These are phyloP conservation scores for Ustilago nuda DNA, from an alignment of 1,284 basidiomycete species.

Conservation along the genomic window DNA sequence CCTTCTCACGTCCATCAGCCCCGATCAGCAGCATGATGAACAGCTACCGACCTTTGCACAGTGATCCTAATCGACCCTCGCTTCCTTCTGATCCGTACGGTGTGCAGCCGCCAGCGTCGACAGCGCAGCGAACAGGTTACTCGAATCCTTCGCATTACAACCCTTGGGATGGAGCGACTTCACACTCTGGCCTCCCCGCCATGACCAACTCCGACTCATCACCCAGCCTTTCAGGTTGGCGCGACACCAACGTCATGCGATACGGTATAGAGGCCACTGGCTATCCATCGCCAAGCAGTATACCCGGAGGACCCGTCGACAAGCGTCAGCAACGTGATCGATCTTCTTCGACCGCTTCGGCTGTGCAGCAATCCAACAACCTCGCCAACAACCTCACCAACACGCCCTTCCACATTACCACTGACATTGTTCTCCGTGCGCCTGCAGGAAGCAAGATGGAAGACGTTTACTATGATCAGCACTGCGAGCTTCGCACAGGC, in stretches of 20 bases:
- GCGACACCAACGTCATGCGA: slow-evolving; percentile 27
- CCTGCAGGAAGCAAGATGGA: slow-evolving; percentile 52
- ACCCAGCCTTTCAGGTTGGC: slow-evolving; percentile 34
- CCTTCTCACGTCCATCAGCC: slow-evolving; percentile 43
- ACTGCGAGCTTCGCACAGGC: slow-evolving; percentile 46
- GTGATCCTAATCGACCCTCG: slow-evolving; percentile 43
- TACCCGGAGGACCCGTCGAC: slow-evolving; percentile 18
- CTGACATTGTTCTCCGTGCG: slow-evolving; percentile 55
- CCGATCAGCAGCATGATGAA: slow-evolving; percentile 47
- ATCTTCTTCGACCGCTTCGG: slow-evolving; percentile 34
- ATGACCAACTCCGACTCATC: slow-evolving; percentile 26
- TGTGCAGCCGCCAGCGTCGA: slow-evolving; percentile 22
- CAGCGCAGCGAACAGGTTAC: slow-evolving; percentile 21
- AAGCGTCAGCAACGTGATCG: slow-evolving; percentile 49
- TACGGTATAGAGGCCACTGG: slow-evolving; percentile 31
- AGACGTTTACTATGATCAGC: slow-evolving; percentile 57
- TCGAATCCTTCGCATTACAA: slow-evolving; percentile 25
- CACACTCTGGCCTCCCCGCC: slow-evolving; percentile 26
- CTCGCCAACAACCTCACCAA: slow-evolving; percentile 39
- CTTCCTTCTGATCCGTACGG: slow-evolving; percentile 39
- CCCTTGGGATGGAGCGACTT: slow-evolving; percentile 24
- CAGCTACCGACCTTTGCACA: slow-evolving; percentile 36
- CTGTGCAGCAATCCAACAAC: slow-evolving; percentile 37
- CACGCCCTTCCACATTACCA: slow-evolving; percentile 52
- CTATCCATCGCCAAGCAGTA: slow-evolving; percentile 35